phyloP scores from a whole-genome alignment of 805 yeast species.

The Candida yuanshanica region DNA sequence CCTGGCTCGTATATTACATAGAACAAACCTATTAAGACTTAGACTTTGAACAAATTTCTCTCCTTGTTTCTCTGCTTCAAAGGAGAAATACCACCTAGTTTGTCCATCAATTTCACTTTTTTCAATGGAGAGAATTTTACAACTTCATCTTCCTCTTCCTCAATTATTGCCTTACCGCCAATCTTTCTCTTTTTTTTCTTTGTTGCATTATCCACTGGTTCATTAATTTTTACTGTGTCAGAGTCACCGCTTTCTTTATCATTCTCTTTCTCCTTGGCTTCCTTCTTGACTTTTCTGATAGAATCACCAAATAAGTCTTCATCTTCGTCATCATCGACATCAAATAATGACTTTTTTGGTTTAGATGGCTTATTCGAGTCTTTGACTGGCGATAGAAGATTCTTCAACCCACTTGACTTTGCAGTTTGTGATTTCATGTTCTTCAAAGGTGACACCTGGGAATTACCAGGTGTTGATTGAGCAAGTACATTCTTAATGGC shows the following conservation, averaged over 20 bases:
- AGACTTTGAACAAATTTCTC: slow-evolving; percentile 21
- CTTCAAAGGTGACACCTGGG: slow-evolving; percentile 17
- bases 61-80: slow-evolving; percentile 23
- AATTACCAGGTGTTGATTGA: slow-evolving; percentile 23
- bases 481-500: slow-evolving; percentile 14
- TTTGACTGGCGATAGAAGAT: slow-evolving; percentile 18
- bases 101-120: slow-evolving; percentile 21
- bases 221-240: background rate
- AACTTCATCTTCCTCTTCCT: slow-evolving; percentile 14
- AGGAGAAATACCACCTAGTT: slow-evolving; percentile 22
- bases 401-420: slow-evolving; percentile 21
- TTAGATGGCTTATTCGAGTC: slow-evolving; percentile 1
- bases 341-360: slow-evolving; percentile 20
- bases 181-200: slow-evolving; percentile 20
- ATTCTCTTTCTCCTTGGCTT: background rate
- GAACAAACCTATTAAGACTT: too few relatives aligned
- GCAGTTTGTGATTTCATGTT: slow-evolving; percentile 7
- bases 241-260: background rate
- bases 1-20: too few relatives aligned
- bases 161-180: slow-evolving; percentile 15
- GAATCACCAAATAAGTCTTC: slow-evolving; percentile 20
- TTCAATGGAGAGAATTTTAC: slow-evolving; percentile 16
- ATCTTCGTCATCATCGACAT: slow-evolving; percentile 25
- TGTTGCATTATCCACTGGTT: background rate
- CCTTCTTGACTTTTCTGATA: slow-evolving; percentile 14